Conservation (phyloP, 2,329 filamentous ascomycete species). For the Hypoxylon sp. region DNA sequence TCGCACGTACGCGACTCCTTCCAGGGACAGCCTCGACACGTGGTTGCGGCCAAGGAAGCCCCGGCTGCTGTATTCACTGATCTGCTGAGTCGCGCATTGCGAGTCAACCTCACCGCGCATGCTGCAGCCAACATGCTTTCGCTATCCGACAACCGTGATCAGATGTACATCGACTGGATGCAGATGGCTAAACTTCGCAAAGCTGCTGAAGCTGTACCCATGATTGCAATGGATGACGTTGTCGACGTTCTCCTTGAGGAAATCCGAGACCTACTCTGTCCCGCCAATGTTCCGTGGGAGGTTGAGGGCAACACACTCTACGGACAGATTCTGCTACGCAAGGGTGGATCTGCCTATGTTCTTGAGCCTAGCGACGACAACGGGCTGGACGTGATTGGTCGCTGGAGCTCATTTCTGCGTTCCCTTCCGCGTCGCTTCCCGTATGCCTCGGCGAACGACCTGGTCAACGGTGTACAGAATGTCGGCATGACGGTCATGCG, state of each 20-base stretch:
- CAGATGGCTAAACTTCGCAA: constrained; percentile 72
- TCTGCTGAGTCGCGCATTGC: constrained; percentile 85
- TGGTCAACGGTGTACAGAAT: constrained; percentile 81
- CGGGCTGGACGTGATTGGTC: constrained; percentile 77
- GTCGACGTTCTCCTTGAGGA: constrained; percentile 73
- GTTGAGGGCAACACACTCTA: constrained; percentile 71
- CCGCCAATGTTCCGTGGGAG: constrained; percentile 73
- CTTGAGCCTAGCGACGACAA: constrained; percentile 54
- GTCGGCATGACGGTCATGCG: constrained; percentile 82
- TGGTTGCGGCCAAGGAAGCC: constrained; percentile 86
- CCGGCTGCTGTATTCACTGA: constrained; percentile 91
- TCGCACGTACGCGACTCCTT: constrained; percentile 87
- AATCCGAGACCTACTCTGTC: constrained; percentile 77
- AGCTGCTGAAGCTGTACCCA: constrained; percentile 72
- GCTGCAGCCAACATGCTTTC: constrained; percentile 93
- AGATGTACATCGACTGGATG: constrained; percentile 96
- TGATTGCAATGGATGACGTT: constrained; percentile 73
- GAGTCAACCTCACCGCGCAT: constrained; percentile 93
- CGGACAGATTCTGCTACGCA: constrained; percentile 65
- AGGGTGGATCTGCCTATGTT: constrained; percentile 56
- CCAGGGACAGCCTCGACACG: constrained; percentile 84
- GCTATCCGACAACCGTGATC: constrained; percentile 87
- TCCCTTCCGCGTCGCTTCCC: constrained; percentile 78
- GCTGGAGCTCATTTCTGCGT: constrained; percentile 79
- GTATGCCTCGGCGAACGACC: constrained; percentile 76